These are phyloP conservation scores for Prunus mume DNA, from an alignment of 306 rosid genomes.

Conservation along the genomic window DNA sequence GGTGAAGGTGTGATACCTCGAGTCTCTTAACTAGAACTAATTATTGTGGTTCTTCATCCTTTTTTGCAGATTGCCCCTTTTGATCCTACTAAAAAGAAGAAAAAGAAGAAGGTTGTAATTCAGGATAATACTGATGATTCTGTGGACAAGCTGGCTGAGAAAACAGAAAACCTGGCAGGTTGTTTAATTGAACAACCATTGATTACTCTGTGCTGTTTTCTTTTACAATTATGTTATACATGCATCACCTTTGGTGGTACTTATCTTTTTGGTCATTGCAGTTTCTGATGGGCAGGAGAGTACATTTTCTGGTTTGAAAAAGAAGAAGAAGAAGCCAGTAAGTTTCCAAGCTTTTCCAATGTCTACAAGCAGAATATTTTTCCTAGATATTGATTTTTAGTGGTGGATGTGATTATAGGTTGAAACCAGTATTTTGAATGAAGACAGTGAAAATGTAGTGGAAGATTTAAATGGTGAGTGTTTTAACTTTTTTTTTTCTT, in stretches of 20 bases:
- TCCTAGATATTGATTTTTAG: neutral
- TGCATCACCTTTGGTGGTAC: neutral
- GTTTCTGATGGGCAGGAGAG: constrained; percentile 80
- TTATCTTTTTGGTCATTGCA: constrained; percentile 34
- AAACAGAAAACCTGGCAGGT: constrained; percentile 83
- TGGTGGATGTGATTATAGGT: constrained; percentile 46
- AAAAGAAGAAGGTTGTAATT: constrained; percentile 67
- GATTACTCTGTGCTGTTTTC: constrained; percentile 1
- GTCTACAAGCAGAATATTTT: too few relatives aligned
- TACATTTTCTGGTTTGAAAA: constrained; percentile 80
- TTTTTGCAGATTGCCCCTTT: constrained; percentile 69
- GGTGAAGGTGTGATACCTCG: neutral
- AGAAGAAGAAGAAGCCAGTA: constrained; percentile 94
- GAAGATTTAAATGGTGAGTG: constrained; percentile 71
- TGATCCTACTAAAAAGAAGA: constrained; percentile 95
- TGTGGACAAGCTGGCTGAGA: constrained; percentile 74
- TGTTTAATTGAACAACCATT: neutral
- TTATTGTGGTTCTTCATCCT: neutral
- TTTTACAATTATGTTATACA: constrained; percentile 1
- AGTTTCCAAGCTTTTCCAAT: constrained; percentile 19
- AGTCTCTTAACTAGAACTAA: neutral
- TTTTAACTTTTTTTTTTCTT: neutral
- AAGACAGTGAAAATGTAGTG: constrained; percentile 53
- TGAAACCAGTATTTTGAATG: constrained; percentile 61
- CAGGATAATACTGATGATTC: constrained; percentile 63